A percentile compares a stretch with the other conserved stretches of the same genome.
Evolutionary conservation across 768 basidiomycete species (phyloP).

Genomic region (Leccinum variicolor): DNA sequence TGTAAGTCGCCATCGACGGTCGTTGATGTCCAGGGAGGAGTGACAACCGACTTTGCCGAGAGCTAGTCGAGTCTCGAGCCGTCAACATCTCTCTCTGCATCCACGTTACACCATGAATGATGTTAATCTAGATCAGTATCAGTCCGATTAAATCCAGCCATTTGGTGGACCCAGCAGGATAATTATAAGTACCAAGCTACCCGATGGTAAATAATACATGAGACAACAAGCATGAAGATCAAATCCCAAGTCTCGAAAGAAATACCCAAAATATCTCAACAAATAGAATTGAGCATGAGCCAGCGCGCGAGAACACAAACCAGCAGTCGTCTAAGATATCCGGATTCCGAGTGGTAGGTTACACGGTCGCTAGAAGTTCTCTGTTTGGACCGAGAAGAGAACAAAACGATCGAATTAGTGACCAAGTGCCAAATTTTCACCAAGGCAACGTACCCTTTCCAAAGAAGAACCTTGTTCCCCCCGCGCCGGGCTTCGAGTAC

Average conservation of each 20-base stretch:
- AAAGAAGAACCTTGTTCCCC: slow-evolving; percentile 84
- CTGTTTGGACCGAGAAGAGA: slow-evolving; percentile 3
- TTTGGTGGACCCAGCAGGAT: neutral
- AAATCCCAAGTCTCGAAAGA: neutral
- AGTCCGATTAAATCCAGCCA: neutral
- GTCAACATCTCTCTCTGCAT: slow-evolving; percentile 12
- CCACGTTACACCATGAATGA: neutral
- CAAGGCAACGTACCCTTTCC: slow-evolving; percentile 64
- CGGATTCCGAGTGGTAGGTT: neutral
- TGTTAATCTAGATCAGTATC: neutral
- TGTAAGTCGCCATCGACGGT: slow-evolving; percentile 31
- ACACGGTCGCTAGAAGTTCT: slow-evolving; percentile 18
- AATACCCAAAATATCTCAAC: neutral
- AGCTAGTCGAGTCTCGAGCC: slow-evolving; percentile 20
- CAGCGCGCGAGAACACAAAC: neutral
- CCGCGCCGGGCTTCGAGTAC: slow-evolving; percentile 69
- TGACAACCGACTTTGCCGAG: slow-evolving; percentile 30
- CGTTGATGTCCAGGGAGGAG: slow-evolving; percentile 10
- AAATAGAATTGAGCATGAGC: neutral
- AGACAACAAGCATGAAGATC: neutral
- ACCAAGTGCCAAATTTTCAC: neutral
- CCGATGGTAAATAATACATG: neutral
- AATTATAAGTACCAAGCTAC: neutral
- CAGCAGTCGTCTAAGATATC: neutral
- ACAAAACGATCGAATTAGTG: slow-evolving; percentile 4